Percentiles rank a stretch among this genome's conserved stretches.
Evolutionary conservation across 1,139 yeast species (phyloP).

Genomic region (Scheffersomyces quercinus): DNA sequence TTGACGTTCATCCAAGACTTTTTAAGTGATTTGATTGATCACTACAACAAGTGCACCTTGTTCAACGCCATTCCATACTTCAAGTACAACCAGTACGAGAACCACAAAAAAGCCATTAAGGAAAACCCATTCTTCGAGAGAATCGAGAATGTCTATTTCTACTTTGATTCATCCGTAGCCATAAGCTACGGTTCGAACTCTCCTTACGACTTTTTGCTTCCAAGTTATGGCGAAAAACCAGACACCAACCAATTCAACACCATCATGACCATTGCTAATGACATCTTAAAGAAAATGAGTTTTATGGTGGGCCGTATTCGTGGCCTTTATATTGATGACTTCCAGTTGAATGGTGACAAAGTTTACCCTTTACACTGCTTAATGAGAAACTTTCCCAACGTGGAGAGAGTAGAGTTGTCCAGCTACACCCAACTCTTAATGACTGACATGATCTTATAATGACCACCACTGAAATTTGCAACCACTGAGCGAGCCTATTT

Average conservation of each 20-base stretch:
- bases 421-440: conserved; percentile 19
- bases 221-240: not conserved
- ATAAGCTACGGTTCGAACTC: conserved; percentile 1
- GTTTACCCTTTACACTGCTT: conserved; percentile 32
- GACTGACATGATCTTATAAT: conserved; percentile 13
- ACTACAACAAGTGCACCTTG: conserved; percentile 13
- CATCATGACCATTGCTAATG: conserved; percentile 35
- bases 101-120: conserved; percentile 5
- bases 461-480: not conserved
- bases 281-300: conserved; percentile 35
- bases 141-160: conserved; percentile 33
- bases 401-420: conserved; percentile 34
- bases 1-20: conserved; percentile 33
- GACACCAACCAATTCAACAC: conserved; percentile 22
- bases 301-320: conserved; percentile 36
- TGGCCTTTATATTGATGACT: conserved; percentile 38
- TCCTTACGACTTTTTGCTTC: not conserved
- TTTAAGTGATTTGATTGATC: conserved; percentile 33
- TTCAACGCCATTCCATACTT: conserved; percentile 6
- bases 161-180: conserved; percentile 33
- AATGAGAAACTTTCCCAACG: conserved; percentile 33
- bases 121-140: conserved; percentile 10
- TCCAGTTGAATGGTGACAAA: conserved; percentile 32
- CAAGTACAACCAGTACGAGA: conserved; percentile 7
- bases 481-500: too few species aligned